These are phyloP conservation scores for Beauveria sp. DNA, from an alignment of 2,329 filamentous ascomycete genomes.

Conservation along the genomic window DNA sequence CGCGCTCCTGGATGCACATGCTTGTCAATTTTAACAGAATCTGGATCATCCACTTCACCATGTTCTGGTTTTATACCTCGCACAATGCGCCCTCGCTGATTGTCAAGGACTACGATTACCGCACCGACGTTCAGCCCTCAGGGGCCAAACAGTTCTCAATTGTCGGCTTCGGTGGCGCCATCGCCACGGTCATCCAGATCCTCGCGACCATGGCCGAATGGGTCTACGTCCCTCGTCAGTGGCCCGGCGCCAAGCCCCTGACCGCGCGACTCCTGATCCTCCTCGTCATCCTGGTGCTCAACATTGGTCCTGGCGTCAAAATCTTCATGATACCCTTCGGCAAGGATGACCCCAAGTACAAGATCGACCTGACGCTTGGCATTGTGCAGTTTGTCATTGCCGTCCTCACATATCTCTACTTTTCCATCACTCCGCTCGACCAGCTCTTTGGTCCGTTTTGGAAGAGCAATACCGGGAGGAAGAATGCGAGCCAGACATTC, in stretches of 20 bases:
- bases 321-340: constrained; percentile 58
- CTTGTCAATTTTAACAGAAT: constrained; percentile 99
- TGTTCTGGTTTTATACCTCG: constrained; percentile 97
- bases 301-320: constrained; percentile 77
- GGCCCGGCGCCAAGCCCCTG: constrained; percentile 94
- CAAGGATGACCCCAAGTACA: constrained; percentile 19
- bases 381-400: constrained; percentile 93
- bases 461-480: constrained; percentile 71
- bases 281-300: constrained; percentile 68
- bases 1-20: constrained; percentile 94
- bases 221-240: constrained; percentile 85
- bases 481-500: constrained; percentile 91
- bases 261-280: constrained; percentile 85
- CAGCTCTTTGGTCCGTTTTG: constrained; percentile 93
- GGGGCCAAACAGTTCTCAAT: constrained; percentile 69
- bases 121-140: constrained; percentile 68
- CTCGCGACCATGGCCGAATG: constrained; percentile 86
- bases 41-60: constrained; percentile 89
- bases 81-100: constrained; percentile 85
- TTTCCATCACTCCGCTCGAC: constrained; percentile 88
- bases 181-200: constrained; percentile 80
- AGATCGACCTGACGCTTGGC: constrained; percentile 61
- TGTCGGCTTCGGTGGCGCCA: constrained; percentile 74
- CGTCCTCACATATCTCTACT: constrained; percentile 82
- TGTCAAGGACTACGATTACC: constrained; percentile 73